These are phyloP conservation scores for Penstemon davidsonii DNA, from an alignment of 257 asterid genomes.

Conservation along the genomic window DNA sequence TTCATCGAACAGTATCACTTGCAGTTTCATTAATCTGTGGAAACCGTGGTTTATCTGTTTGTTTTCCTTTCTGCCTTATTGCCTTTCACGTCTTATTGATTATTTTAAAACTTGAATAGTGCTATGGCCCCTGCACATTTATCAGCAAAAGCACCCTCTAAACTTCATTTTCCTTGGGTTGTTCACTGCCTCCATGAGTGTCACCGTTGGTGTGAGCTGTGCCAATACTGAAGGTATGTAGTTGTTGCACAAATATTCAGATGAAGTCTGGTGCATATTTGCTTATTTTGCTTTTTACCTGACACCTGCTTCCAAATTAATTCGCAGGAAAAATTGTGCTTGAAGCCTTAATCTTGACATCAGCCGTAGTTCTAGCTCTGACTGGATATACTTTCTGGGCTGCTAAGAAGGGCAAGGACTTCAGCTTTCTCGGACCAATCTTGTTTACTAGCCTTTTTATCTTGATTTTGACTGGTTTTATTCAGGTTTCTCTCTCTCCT, in stretches of 20 bases:
- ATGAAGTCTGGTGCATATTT: background rate
- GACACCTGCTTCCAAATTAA: background rate
- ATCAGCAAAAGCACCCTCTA: constrained; percentile 89
- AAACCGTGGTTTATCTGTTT: background rate
- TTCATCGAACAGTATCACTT: background rate
- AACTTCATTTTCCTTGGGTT: constrained; percentile 90
- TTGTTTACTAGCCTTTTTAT: constrained; percentile 83
- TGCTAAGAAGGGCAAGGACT: constrained; percentile 90
- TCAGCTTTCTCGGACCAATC: constrained; percentile 91
- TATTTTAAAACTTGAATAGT: constrained; percentile 40
- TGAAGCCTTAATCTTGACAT: constrained; percentile 87
- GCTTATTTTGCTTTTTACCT: constrained; percentile 23
- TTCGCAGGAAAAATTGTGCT: constrained; percentile 82
- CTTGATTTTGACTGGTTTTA: constrained; percentile 70
- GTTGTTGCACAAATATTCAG: constrained; percentile 18
- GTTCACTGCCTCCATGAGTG: constrained; percentile 75
- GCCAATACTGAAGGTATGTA: constrained; percentile 90
- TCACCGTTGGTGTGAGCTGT: constrained; percentile 87
- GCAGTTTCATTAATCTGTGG: background rate
- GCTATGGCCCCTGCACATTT: constrained; percentile 81
- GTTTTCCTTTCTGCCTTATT: background rate
- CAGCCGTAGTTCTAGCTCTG: constrained; percentile 80
- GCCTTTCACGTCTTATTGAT: constrained; percentile 15
- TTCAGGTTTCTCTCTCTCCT: constrained; percentile 58
- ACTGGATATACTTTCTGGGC: constrained; percentile 99